phyloP scores from a whole-genome alignment of 2,329 filamentous ascomycete species.

The Sarocladium brachiariae region DNA sequence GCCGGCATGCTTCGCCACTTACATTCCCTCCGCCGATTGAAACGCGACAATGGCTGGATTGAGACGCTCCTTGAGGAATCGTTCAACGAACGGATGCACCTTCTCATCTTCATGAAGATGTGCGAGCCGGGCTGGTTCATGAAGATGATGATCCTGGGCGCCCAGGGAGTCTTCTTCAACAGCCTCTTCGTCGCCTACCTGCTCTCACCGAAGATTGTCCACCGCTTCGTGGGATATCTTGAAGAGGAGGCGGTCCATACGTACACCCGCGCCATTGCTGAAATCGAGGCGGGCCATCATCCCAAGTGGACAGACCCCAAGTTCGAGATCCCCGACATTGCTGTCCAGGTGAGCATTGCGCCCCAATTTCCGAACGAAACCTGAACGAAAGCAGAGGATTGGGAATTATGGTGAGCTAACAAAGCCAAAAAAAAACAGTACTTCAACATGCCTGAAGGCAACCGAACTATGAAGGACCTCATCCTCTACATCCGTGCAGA shows the following conservation, averaged over 20 bases:
- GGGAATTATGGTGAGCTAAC: neutral
- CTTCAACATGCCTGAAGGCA: conserved; percentile 86
- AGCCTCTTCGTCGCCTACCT: conserved; percentile 85
- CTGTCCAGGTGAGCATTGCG: conserved; percentile 46
- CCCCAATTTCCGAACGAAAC: neutral
- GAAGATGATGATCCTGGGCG: conserved; percentile 83
- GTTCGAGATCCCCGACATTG: conserved; percentile 79
- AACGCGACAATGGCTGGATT: conserved; percentile 95
- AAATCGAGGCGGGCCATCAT: conserved; percentile 77
- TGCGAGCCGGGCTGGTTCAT: conserved; percentile 71
- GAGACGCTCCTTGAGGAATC: conserved; percentile 85
- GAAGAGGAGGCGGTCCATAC: conserved; percentile 97
- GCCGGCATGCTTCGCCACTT: conserved; percentile 90
- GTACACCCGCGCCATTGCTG: conserved; percentile 81
- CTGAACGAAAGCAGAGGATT: neutral
- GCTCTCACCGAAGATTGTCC: conserved; percentile 76
- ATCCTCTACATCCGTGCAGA: conserved; percentile 86
- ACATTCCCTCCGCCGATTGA: conserved; percentile 74
- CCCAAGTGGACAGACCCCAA: conserved; percentile 69
- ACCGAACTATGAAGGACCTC: conserved; percentile 77
- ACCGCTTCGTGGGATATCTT: conserved; percentile 93
- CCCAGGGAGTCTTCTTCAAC: conserved; percentile 97
- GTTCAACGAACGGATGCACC: conserved; percentile 91
- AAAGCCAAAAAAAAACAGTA: conserved; percentile 40
- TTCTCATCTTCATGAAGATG: conserved; percentile 89